Percentiles rank a stretch among this genome's conserved stretches.
Conservation (phyloP, 495 filamentous ascomycete species). For the Hypoxylon fragiforme region DNA sequence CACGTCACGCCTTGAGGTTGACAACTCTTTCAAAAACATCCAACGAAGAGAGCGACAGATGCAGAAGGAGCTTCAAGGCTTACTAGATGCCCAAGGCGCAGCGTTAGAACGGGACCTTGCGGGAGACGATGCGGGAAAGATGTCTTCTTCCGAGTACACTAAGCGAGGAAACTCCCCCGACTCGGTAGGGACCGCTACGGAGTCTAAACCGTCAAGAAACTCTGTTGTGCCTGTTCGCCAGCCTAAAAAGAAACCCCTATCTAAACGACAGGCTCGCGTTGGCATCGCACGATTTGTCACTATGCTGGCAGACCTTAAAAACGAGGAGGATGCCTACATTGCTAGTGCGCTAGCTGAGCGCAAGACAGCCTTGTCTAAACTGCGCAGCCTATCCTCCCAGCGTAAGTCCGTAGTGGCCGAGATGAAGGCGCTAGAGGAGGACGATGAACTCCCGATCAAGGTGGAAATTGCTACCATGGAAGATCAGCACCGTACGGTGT, state of each 20-base stretch:
- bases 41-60: constrained; percentile 62
- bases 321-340: constrained; percentile 68
- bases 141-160: constrained; percentile 40
- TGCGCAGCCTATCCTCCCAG: constrained; percentile 64
- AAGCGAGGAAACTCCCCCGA: constrained; percentile 1
- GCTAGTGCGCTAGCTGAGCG: constrained; percentile 58
- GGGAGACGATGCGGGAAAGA: constrained; percentile 49
- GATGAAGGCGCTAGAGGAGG: constrained; percentile 43
- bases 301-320: constrained; percentile 70
- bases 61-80: constrained; percentile 72
- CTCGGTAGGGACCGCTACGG: constrained; percentile 2
- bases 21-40: constrained; percentile 42
- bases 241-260: constrained; percentile 57
- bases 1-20: constrained; percentile 15
- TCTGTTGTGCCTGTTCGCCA: constrained; percentile 66
- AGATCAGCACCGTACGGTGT: constrained; percentile 56
- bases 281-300: constrained; percentile 73
- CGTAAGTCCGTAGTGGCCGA: constrained; percentile 48
- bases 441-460: constrained; percentile 42
- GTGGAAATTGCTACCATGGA: constrained; percentile 46
- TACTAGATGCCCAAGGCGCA: constrained; percentile 84
- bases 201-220: constrained; percentile 24
- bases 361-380: constrained; percentile 59
- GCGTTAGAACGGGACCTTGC: constrained; percentile 59
- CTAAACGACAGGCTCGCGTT: constrained; percentile 67